Base-by-base conservation (phyloP, 805 yeast species). In the Kockiozyma suomiensis region DNA sequence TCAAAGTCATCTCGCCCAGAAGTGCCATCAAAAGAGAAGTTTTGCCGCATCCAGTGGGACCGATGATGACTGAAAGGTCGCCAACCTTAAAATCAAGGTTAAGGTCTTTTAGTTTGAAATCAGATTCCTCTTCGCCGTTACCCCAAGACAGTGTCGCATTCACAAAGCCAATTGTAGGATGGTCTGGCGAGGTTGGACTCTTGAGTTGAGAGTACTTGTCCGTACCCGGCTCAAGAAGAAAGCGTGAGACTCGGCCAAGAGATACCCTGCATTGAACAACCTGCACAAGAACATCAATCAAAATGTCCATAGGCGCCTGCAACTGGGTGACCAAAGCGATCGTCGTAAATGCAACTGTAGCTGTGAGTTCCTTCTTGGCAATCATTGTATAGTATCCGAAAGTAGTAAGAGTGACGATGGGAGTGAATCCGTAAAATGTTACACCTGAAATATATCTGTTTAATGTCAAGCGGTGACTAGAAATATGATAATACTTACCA, bases 1-100 rank as follows among this genome's bases (percentile, higher is more conserved):
- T 37, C 26, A 66, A 57, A 0, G 75, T 72, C 96, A 90, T 90
- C 76, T 90, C 97, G 71, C 96, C 97, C 49, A 91, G 79, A 50
- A 90, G 77, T 6, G 96, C 96, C 77, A 89, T 78, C 58, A 90
- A 78, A 62, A 90, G 74, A 0, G 97, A 90, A 4, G 96, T 85
- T 71, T 90, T 91, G 74, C 97, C 97, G 1, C 94, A 75, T 59
- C 97, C 97, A 23, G 96, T 90, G 10, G 94, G 85, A 28, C 97
- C 97, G 67, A 88, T 82, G 57, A 90, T 79, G 17, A 90, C 89
- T 65, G 88, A 89, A 69, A 90, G 77, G 72, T 87, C 83, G 15
- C 89, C 92, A 28, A 79, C 73, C 65, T 81, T 79, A 73, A 90
- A 90, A 19, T 79, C 79, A 60, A 89, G 75, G 67, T 84, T 77